Evolutionary conservation across 352 stramenopile genomes (phyloP), one percentile per base, ranked within the genome.

Genomic region (Phytophthora cajani): DNA sequence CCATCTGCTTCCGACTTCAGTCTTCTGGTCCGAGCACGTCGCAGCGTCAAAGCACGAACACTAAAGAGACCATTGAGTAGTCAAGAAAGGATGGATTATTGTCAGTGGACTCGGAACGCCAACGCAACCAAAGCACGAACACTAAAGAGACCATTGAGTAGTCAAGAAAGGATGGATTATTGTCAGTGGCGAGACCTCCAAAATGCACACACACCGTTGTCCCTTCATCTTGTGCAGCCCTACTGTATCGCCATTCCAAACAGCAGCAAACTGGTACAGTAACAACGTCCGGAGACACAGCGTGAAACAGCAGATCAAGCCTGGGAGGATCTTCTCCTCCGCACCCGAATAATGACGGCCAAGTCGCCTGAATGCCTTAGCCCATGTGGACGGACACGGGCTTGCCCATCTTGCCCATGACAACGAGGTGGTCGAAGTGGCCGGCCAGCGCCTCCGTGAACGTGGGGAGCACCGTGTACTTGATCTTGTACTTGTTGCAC

Each of bases 401-500:
- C 68, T 92, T 87, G 64, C 87, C 91, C 77, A 92, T 78, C 62
- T 80, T 69, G 38, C 93, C 93, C 89, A 98, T 97, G 58, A 92
- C 77, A 70, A 94, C 85, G 64, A 98, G 87, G 80, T 98, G 93
- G 16, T 87, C 73, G 33, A 98, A 88, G 82, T 98, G 93, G 12
- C 88, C 91, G 57, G 67, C 60, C 49, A 98, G 80, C 30, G 93
- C 93, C 38, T 79, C 71, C 30, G 60, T 71, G 76, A 98, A 98
- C 69, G 74, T 86, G 53, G 91, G 86, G 19, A 97, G 78, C 78
- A 96, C 84, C 47, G 87, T 92, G 87, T 98, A 98, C 64, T 96
- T 79, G 58, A 98, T 71, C 32, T 96, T 95, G 84, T 97, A 96
- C 81, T 98, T 96, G 71, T 93, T 87, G 82, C 94, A 98, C 38